Base-by-base conservation (phyloP, 352 stramenopile species). In the Phytophthora melonis region DNA sequence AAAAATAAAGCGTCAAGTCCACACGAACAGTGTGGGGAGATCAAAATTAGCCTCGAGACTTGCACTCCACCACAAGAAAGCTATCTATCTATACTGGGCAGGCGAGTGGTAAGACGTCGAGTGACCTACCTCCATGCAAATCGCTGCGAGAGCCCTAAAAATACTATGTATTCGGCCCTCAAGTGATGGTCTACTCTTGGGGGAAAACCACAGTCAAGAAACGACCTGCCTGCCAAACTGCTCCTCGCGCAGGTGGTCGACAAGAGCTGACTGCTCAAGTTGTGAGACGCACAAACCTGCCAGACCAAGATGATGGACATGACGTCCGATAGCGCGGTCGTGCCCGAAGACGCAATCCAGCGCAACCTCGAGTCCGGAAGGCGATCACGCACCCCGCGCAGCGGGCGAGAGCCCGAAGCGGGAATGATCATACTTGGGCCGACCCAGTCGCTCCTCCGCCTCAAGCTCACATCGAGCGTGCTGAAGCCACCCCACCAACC, bases 221-320 rank as follows among this genome's bases (percentile, higher is more conserved):
- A 72, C 43, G 30, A 56, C 45, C 32, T 32, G 34, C 34, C 34
- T 41, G 25, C 16, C 55, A n/a, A n/a, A 63, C 19, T 43, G 1
- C 6, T 64, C 30, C n/a, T 58, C 32, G 27, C 63, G 45, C 52
- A n/a, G n/a, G n/a, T n/a, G n/a, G n/a, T n/a, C n/a, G n/a, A 57
- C 39, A 18, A 47, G 39, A 18, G 47, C 47, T 3, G 23, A 49
- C n/a, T 21, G 14, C 49, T 16, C 30, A 19, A 25, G 59, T 19
- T 18, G 27, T 50, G 47, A 41, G 36, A 5, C n/a, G 23, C 34
- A 25, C 23, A 25, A 41, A 41, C 34, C 34, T 41, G 23, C 34
- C 34, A 14, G 13, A 10, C 34, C 19, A 63, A 27, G 8, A 86
- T 88, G 81, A 88, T 88, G 79, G 70, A 81, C 32, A 84, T 86